Base-by-base conservation (phyloP, 139 green algal species). In the Micractinium sp. region DNA sequence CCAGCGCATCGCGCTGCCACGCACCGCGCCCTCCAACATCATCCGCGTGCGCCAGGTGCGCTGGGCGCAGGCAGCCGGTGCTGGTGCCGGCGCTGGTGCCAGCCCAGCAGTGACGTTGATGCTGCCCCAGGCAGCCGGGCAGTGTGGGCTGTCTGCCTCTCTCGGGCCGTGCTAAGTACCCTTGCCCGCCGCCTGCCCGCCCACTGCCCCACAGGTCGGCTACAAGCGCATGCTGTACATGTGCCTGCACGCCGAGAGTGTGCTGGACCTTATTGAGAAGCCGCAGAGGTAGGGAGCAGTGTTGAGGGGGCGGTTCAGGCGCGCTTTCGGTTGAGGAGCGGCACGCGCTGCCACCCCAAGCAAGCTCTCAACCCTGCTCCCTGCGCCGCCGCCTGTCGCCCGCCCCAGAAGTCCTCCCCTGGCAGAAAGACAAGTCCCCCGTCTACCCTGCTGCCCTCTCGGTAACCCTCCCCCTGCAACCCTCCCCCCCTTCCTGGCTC, bases 191-290 rank as follows among this genome's bases (percentile, higher is more conserved):
- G n/a, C n/a, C n/a, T n/a, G n/a, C n/a, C n/a, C n/a, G n/a, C n/a
- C n/a, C n/a, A n/a, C n/a, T 77, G 38, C 12, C 23, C 53, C 81
- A 82, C 91, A 95, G 90, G 92, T 96, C 23, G 94, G 90, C 25
- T 93, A 91, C 89, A 96, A 96, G 85, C 75, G 87, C 60, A 92
- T 95, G 89, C 74, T 89, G 71, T 95, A 95, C 90, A 94, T 96
- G 90, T 82, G 88, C 47, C 82, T 96, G 80, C 91, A 95, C 69
- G 93, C 88, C 0, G 94, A 96, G 89, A 90, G 86, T 29, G 86
- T 93, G 0, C 83, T 96, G 80, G 93, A 96, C 80, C 76, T 96
- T 14, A 86, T 95, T 33, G 94, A 96, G 76, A 93, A 86, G 22
- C 63, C 87, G 33, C 41, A 84, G 19, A 88, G 73, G 85, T 88